Base-by-base conservation (phyloP, 2,329 filamentous ascomycete genomes). In the Botryotinia convoluta region DNA sequence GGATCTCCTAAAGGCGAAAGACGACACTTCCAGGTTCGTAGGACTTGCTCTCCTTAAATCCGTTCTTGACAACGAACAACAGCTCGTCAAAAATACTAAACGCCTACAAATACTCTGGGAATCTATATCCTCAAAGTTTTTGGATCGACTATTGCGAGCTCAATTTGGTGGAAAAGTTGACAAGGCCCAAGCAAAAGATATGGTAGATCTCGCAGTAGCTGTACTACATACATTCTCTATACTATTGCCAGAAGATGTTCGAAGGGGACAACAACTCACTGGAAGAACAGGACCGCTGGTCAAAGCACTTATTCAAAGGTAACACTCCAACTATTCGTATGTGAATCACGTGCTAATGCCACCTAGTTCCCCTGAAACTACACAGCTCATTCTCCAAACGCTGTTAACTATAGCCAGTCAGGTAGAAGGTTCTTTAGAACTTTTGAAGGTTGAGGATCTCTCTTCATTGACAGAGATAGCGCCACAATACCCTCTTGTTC, bases 21-120 rank as follows among this genome's bases (percentile, higher is more conserved):
- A 92, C 79, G 90, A 93, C 79, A 92, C 91, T 0, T 88, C 89
- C 32, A 86, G 89, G 78, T 92, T 93, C 76, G 90, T 92, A 57
- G 91, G 90, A 12, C 83, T 93, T 35, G 89, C 90, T 1, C 84
- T 92, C 35, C 84, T 92, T 69, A 91, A 90, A 78, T 87, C 88
- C n/a, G 82, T 91, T 20, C 84, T 93, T 45, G 90, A 92, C 80
- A 89, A 88, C 78, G 86, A 87, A 12, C 81, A 84, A 9, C 81
- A 84, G 35, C 80, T 90, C 35, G 84, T 84, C 62, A 81, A 85
- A 70, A 84, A 90, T 80, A 82, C 84, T 16, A 80, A 81, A 2
- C 79, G 79, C 12, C 78, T 91, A 7, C 78, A 81, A n/a, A 80
- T 79, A 22, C 82, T 91, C 60, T 93, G 91, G 91, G 82, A 84